These are phyloP conservation scores for Parachlorella kessleri DNA, from an alignment of 139 green algal genomes.

Conservation along the genomic window DNA sequence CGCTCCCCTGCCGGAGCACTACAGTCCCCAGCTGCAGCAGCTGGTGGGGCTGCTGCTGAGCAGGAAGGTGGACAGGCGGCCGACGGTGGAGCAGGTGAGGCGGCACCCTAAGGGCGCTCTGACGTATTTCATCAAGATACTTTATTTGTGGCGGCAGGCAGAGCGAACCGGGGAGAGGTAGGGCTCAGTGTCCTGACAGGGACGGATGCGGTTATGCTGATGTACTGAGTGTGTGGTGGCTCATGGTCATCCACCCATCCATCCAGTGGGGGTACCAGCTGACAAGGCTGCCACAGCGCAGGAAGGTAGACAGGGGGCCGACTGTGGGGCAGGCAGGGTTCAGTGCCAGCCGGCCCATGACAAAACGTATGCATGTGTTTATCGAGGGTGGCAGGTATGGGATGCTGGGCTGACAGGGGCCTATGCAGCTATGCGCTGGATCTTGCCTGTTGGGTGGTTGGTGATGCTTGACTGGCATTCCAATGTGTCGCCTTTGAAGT, in stretches of 20 bases:
- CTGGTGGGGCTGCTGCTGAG: constrained; percentile 19
- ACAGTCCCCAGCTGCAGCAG: constrained; percentile 17
- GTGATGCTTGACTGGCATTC: not conserved
- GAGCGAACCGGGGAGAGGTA: not conserved
- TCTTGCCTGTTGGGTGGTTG: not conserved
- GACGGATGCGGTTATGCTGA: not conserved
- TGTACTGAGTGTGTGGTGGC: no score
- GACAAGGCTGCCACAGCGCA: no score
- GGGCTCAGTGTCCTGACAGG: not conserved
- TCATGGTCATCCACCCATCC: not conserved
- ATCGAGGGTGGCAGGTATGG: no score
- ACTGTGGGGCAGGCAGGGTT: no score
- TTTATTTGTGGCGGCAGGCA: no score
- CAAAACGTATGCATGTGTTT: no score
- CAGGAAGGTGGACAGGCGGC: constrained; percentile 12
- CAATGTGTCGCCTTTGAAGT: not conserved
- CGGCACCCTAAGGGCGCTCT: not conserved
- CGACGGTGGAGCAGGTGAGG: constrained; percentile 10
- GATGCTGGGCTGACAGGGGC: no score
- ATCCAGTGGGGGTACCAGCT: no score
- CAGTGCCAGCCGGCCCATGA: no score
- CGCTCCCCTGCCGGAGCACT: not conserved
- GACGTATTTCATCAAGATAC: no score
- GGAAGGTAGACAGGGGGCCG: no score
- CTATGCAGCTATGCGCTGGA: not conserved